These are phyloP conservation scores for Coelastrella sp. DNA, from an alignment of 139 green algal species.

Conservation along the genomic window DNA sequence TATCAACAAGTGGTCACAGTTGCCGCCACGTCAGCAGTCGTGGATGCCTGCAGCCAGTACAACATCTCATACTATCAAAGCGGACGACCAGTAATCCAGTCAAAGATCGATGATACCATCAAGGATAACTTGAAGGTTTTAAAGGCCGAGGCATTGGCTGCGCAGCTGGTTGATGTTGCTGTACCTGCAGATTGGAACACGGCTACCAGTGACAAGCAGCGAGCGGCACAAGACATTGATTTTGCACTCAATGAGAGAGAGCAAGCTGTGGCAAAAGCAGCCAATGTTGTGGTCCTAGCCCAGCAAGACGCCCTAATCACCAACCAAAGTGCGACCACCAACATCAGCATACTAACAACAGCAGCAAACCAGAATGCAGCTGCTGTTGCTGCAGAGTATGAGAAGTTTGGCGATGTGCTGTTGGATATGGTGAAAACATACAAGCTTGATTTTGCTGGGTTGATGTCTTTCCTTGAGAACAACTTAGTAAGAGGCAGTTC, in stretches of 20 bases:
- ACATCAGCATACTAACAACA: not conserved
- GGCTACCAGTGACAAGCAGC: not conserved
- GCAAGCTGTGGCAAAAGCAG: not conserved
- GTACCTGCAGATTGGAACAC: not conserved
- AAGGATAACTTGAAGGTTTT: not conserved
- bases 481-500: not conserved
- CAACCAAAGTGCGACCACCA: constrained; percentile 1
- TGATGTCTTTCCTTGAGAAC: constrained; percentile 8
- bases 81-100: not conserved
- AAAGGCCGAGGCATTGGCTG: not conserved
- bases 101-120: not conserved
- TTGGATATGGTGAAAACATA: constrained; percentile 20
- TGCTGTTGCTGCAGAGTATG: constrained; percentile 3
- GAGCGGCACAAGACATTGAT: not conserved
- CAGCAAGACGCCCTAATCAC: constrained; percentile 7
- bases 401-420: not conserved
- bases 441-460: constrained; percentile 11
- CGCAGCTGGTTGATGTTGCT: constrained; percentile 11
- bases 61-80: not conserved
- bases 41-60: constrained; percentile 22
- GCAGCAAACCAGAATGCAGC: not conserved
- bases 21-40: constrained; percentile 2
- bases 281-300: not conserved
- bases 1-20: not conserved
- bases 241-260: constrained; percentile 4